Conservation (phyloP, 176 grass and related monocot species). For the Zoysia pacifica region DNA sequence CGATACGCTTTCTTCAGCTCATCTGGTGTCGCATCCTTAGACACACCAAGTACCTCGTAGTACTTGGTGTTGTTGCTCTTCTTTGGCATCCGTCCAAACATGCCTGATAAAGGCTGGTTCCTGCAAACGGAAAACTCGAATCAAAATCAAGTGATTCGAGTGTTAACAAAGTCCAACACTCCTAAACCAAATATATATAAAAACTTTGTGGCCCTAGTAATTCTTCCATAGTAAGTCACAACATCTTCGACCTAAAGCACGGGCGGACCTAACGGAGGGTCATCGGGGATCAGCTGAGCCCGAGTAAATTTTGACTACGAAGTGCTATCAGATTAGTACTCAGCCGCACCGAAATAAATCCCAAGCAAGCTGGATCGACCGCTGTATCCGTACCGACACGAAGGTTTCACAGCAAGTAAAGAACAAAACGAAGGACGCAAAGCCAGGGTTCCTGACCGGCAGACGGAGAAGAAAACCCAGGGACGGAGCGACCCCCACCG, state of each 20-base stretch:
- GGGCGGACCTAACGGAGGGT: constrained; percentile 9
- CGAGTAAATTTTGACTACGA: background rate
- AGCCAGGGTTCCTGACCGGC: constrained; percentile 22
- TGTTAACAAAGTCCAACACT: background rate
- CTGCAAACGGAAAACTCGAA: constrained; percentile 21
- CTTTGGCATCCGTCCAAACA: constrained; percentile 91
- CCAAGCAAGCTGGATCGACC: background rate
- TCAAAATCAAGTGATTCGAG: background rate
- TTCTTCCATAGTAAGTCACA: background rate
- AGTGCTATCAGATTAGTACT: background rate
- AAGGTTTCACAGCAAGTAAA: background rate
- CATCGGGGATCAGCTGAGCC: background rate
- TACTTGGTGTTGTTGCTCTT: constrained; percentile 89
- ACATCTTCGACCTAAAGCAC: background rate
- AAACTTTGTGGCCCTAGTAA: background rate
- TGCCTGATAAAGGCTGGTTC: constrained; percentile 44
- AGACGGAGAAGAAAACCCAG: background rate
- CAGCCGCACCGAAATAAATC: background rate
- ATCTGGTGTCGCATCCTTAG: constrained; percentile 74
- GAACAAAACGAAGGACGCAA: background rate
- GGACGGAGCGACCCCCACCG: background rate
- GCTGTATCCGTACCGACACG: background rate
- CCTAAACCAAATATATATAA: background rate
- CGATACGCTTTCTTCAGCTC: constrained; percentile 91
- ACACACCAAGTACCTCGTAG: constrained; percentile 88